phyloP scores from a whole-genome alignment of 768 basidiomycete species.

The Tephrocybe sp. region DNA sequence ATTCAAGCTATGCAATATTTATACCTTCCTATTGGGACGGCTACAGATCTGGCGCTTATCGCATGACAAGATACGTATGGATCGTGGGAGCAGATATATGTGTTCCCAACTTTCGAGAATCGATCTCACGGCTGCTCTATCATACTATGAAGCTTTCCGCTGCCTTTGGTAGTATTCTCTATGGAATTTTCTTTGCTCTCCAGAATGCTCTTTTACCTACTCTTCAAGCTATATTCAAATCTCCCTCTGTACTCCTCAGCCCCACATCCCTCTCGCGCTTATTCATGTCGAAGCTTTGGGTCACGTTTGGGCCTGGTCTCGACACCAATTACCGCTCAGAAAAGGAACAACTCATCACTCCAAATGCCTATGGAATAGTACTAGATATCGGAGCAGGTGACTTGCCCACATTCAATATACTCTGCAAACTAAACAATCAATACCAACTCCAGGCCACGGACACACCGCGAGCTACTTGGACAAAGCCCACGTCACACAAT shows the following conservation, averaged over 20 bases:
- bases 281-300: conserved; percentile 65
- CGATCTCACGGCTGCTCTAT: too few species aligned
- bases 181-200: conserved; percentile 46
- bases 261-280: conserved; percentile 56
- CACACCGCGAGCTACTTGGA: conserved; percentile 64
- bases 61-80: too few species aligned
- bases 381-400: too few species aligned
- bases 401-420: conserved; percentile 30
- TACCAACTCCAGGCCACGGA: conserved; percentile 58
- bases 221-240: conserved; percentile 26
- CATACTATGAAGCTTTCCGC: conserved; percentile 49
- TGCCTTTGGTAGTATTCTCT: conserved; percentile 35
- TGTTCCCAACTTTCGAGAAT: too few species aligned
- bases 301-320: conserved; percentile 41
- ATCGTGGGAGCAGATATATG: too few species aligned
- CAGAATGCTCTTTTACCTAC: conserved; percentile 43
- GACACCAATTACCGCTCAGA: too few species aligned
- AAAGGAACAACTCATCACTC: too few species aligned
- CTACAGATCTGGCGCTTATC: too few species aligned
- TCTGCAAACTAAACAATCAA: conserved; percentile 49
- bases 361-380: too few species aligned
- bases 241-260: too few species aligned
- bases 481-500: conserved; percentile 59
- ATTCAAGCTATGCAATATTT: too few species aligned
- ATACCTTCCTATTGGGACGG: too few species aligned